Evolutionary conservation across 495 filamentous ascomycete species (phyloP), one percentile per base, ranked within the genome.

Genomic region (Platismatia glauca): DNA sequence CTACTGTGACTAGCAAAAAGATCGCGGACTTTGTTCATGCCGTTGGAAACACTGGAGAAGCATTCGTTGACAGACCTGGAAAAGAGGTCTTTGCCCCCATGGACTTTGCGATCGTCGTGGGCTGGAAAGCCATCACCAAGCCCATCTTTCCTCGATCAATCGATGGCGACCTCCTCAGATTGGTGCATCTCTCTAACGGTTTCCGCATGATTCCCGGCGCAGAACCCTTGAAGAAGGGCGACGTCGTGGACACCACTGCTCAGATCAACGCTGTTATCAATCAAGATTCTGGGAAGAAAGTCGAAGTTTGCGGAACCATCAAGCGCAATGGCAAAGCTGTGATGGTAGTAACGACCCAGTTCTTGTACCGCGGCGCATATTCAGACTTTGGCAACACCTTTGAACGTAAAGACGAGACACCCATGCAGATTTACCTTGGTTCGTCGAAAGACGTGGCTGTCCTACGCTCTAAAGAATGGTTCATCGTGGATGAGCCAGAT

Each of bases 11-110:
- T 16, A 84, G 85, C 53, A 88, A 95, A 67, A 91, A 88, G 58
- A 96, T 98, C 71, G 93, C 93, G 60, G 95, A 98, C 76, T 98
- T 98, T 67, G 91, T 98, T 20, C 92, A 98, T 71, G 95, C 94
- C 50, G 94, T 98, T 63, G 91, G 94, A 52, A 98, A 98, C 74
- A 97, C 91, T 16, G 91, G 94, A 37, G 94, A 97, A 71, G 94
- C 95, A n/a, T 98, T 97, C 64, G 93, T 98, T 52, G 92, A 97
- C 62, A 85, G 93, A 31, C 93, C 93, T 55, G 95, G 91, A 61
- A 97, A 97, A 77, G 88, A 89, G 69, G 89, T 95, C 67, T 92
- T 85, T 67, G 95, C 94, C 27, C 94, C 95, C 46, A 99, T 98
- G 94, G 94, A 98, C 73, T 98, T 97, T 67, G 94, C 94, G 61